Percentiles rank a stretch among this genome's conserved stretches.
phyloP scores from a whole-genome alignment of 2,329 filamentous ascomycete species.

The Lachnellula hyalina region DNA sequence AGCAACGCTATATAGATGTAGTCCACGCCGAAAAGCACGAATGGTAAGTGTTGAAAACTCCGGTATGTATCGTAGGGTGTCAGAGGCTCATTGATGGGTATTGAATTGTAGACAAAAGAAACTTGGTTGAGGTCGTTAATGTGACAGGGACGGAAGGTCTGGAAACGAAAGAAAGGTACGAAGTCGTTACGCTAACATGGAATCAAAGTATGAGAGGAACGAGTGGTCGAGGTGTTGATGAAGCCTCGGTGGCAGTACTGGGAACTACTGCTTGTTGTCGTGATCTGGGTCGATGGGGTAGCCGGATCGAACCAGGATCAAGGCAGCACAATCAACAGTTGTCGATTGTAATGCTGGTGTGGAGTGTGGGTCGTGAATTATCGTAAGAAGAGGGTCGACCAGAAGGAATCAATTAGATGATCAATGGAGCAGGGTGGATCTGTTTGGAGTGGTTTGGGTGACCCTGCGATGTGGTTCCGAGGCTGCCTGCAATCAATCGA shows the following conservation, averaged over 20 bases:
- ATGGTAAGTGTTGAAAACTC: constrained; percentile 31
- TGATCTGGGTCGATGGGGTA: constrained; percentile 18
- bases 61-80: constrained; percentile 31
- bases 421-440: constrained; percentile 3
- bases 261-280: constrained; percentile 18
- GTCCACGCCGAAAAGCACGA: constrained; percentile 27
- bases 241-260: constrained; percentile 21
- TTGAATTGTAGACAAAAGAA: constrained; percentile 47
- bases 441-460: constrained; percentile 3
- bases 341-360: constrained; percentile 16
- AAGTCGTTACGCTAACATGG: constrained; percentile 34
- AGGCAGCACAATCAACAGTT: constrained; percentile 15
- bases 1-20: constrained; percentile 35
- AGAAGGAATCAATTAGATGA: constrained; percentile 1
- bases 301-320: constrained; percentile 18
- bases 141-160: constrained; percentile 27
- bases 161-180: constrained; percentile 27
- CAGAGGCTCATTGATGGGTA: constrained; percentile 38
- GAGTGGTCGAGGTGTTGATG: constrained; percentile 26
- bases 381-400: constrained; percentile 9
- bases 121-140: constrained; percentile 38
- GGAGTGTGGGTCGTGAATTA: constrained; percentile 1
- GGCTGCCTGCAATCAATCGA: constrained; percentile 6
- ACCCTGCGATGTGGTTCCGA: constrained; percentile 10
- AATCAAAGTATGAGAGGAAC: constrained; percentile 21